Evolutionary conservation across 2,329 filamentous ascomycete species (phyloP), one percentile per base, ranked within the genome.

Genomic region (Sporothrix sp.): DNA sequence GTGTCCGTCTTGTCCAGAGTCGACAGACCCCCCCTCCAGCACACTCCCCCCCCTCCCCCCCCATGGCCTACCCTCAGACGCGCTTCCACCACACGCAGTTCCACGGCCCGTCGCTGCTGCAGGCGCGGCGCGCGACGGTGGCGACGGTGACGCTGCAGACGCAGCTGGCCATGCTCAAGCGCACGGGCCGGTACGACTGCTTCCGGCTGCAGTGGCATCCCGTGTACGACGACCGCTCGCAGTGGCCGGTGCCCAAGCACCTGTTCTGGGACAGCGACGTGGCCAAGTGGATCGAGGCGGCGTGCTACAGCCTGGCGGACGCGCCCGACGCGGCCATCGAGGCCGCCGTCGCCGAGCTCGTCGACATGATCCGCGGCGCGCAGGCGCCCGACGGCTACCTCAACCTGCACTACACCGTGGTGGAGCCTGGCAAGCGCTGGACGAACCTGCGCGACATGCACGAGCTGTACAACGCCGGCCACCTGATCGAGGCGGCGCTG

Each of bases 231-330:
- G 42, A 45, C 27, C 33, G n/a, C 11, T 32, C 27, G 5, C 42
- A 45, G 18, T 45, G 42, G 42, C 42, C 42, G 3, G 42, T 45
- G 6, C 42, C 42, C 28, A 45, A 45, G 42, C 42, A 45, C 20
- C 20, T 45, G 13, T 45, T 45, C 18, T 45, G 42, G 42, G 42
- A 45, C 42, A 45, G 42, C 18, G 42, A 45, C 20, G 20, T 18
- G 9, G 42, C 42, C 42, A 45, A 45, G 21, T 45, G 42, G 42
- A 45, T 45, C 28, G 42, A 45, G 42, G 42, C 42, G 6, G 42
- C 42, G 4, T 45, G 42, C 20, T 45, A 45, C 4, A n/a, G 18
- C 7, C 13, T 45, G 18, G 28, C 28, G 18, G 42, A 45, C 20
- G 16, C 20, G 9, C 33, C 33, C 28, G 42, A 45, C 14, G n/a